These are phyloP conservation scores for Bimuria novae-zelandiae DNA, from an alignment of 2,329 filamentous ascomycete species.

Conservation along the genomic window DNA sequence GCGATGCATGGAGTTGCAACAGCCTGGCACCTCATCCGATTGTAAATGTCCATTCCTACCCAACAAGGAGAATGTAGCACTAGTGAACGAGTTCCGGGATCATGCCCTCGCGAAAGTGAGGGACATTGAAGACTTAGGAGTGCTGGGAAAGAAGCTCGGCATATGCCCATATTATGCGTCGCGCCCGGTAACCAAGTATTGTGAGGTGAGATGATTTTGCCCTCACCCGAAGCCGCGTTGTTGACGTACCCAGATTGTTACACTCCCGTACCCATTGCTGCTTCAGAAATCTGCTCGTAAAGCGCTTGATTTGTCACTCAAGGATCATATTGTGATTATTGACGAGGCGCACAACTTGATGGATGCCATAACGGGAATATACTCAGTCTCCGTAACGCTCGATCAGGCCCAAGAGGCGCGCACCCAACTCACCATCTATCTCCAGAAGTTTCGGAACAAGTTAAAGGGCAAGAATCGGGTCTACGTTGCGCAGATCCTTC, in stretches of 20 bases:
- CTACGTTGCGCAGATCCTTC: slow-evolving; percentile 85
- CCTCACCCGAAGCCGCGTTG: background rate
- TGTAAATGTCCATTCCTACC: slow-evolving; percentile 79
- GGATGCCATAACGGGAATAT: slow-evolving; percentile 87
- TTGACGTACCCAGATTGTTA: slow-evolving; percentile 67
- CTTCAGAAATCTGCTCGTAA: slow-evolving; percentile 87
- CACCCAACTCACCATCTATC: slow-evolving; percentile 77
- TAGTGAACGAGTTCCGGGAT: slow-evolving; percentile 83
- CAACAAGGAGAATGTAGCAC: slow-evolving; percentile 71
- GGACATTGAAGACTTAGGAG: slow-evolving; percentile 89
- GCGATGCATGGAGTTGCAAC: slow-evolving; percentile 85
- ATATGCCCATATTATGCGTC: slow-evolving; percentile 98
- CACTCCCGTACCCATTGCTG: slow-evolving; percentile 87
- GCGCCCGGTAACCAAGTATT: slow-evolving; percentile 75
- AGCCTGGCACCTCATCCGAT: slow-evolving; percentile 64
- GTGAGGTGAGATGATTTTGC: slow-evolving; percentile 61
- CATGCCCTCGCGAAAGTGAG: slow-evolving; percentile 80
- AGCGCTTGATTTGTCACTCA: slow-evolving; percentile 82
- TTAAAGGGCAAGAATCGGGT: slow-evolving; percentile 89
- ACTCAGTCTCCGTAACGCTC: slow-evolving; percentile 77
- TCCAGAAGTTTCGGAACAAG: slow-evolving; percentile 84
- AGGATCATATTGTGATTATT: slow-evolving; percentile 89
- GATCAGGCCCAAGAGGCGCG: slow-evolving; percentile 73
- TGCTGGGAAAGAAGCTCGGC: slow-evolving; percentile 75
- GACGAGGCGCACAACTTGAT: slow-evolving; percentile 98